Evolutionary conservation across 2,329 filamentous ascomycete species (phyloP).

Genomic region (Fusarium pseudonygamai): DNA sequence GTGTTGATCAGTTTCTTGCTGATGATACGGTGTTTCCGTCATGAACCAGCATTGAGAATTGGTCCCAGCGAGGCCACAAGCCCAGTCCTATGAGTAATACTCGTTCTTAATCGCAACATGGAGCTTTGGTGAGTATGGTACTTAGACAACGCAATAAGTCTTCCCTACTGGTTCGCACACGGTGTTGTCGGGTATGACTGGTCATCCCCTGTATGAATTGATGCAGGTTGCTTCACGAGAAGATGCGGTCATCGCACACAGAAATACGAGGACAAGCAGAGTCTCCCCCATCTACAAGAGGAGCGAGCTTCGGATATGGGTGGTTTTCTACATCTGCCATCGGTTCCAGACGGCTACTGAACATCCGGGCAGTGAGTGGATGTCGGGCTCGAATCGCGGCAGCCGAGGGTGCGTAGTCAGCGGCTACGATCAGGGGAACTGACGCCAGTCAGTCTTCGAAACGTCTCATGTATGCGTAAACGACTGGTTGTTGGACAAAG

Average conservation of each 20-base stretch:
- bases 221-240: not conserved
- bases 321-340: not conserved
- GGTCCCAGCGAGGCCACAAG: too few species aligned
- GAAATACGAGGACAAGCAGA: not conserved
- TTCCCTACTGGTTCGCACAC: too few species aligned
- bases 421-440: conserved; percentile 33
- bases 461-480: conserved; percentile 28
- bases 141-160: too few species aligned
- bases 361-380: not conserved
- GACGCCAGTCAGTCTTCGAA: not conserved
- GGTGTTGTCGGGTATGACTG: too few species aligned
- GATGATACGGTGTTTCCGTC: conserved; percentile 39
- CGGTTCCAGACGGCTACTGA: too few species aligned
- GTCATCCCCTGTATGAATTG: not conserved
- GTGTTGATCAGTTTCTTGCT: conserved; percentile 41
- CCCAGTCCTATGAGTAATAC: too few species aligned
- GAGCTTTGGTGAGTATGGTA: too few species aligned
- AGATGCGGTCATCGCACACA: not conserved
- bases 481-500: conserved; percentile 40
- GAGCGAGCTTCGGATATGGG: not conserved
- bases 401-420: conserved; percentile 46
- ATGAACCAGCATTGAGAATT: not conserved
- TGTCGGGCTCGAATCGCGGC: not conserved
- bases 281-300: too few species aligned
- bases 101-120: too few species aligned